These are phyloP conservation scores for Mucor plumbeus DNA, from an alignment of 371 early-diverging fungal species.

Conservation along the genomic window DNA sequence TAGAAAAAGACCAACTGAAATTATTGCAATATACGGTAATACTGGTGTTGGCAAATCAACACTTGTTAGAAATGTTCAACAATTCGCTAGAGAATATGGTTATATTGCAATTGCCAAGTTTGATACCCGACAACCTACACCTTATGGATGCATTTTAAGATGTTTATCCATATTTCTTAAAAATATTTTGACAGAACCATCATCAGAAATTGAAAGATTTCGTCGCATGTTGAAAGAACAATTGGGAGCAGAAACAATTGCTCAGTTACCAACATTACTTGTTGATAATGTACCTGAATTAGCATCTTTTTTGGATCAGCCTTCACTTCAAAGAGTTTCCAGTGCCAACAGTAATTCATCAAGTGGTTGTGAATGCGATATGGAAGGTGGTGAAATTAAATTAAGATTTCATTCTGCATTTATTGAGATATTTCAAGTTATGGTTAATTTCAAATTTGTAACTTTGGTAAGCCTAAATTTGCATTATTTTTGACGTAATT, in stretches of 20 bases:
- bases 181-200: constrained; percentile 42
- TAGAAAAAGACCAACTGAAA: constrained; percentile 42
- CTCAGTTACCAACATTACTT: constrained; percentile 42
- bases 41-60: constrained; percentile 56
- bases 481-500: not conserved
- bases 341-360: not conserved
- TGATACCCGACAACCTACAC: constrained; percentile 49
- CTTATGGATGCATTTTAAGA: constrained; percentile 51
- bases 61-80: constrained; percentile 42
- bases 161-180: constrained; percentile 50
- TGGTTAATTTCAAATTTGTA: constrained; percentile 52
- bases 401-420: constrained; percentile 52
- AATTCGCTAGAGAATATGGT: constrained; percentile 49
- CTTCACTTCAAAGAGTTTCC: constrained; percentile 2
- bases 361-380: constrained; percentile 30
- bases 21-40: constrained; percentile 49
- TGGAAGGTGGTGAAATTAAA: constrained; percentile 49
- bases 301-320: constrained; percentile 33
- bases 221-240: constrained; percentile 41
- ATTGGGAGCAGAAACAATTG: constrained; percentile 38
- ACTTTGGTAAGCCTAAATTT: constrained; percentile 43
- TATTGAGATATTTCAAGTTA: constrained; percentile 51
- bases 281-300: constrained; percentile 53
- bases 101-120: constrained; percentile 54
- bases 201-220: constrained; percentile 43